Percentiles rank a stretch among this genome's conserved stretches.
These are phyloP conservation scores for Microsporum canis DNA, from an alignment of 2,329 filamentous ascomycete species.

Conservation along the genomic window DNA sequence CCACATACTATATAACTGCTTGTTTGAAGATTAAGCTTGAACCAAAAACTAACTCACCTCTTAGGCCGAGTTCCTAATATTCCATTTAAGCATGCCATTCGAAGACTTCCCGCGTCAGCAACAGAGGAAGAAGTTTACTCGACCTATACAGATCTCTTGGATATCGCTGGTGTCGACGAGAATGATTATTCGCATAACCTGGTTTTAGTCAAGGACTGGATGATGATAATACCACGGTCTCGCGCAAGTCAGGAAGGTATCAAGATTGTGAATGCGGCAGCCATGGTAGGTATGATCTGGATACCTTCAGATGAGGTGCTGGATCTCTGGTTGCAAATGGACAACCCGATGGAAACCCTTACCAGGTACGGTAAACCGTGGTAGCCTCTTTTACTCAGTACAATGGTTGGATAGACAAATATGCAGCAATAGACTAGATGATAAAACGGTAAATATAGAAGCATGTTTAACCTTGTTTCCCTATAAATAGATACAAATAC, in stretches of 20 bases:
- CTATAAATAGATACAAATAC: not conserved
- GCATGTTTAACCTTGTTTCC: not conserved
- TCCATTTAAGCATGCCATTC: conserved; percentile 10
- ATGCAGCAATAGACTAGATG: not conserved
- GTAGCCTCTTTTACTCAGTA: not conserved
- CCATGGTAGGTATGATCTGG: conserved; percentile 36
- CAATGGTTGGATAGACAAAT: not conserved
- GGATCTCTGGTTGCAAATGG: conserved; percentile 27
- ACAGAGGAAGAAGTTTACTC: conserved; percentile 6
- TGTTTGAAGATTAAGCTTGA: not conserved
- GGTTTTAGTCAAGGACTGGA: conserved; percentile 32
- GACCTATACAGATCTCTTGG: conserved; percentile 10
- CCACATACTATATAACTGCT: not conserved
- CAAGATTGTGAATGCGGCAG: conserved; percentile 18
- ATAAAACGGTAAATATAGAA: not conserved
- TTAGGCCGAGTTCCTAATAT: conserved; percentile 12
- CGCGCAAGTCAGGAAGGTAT: conserved; percentile 18
- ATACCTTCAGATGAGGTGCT: conserved; percentile 23
- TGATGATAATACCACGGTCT: conserved; percentile 39
- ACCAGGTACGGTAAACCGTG: conserved; percentile 24
- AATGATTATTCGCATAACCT: conserved; percentile 34
- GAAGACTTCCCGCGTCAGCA: not conserved
- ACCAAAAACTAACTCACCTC: not conserved
- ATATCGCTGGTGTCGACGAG: conserved; percentile 8
- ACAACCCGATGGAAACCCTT: conserved; percentile 27